Evolutionary conservation across 805 yeast genomes (phyloP).

Genomic region (Metschnikowia shivogae): DNA sequence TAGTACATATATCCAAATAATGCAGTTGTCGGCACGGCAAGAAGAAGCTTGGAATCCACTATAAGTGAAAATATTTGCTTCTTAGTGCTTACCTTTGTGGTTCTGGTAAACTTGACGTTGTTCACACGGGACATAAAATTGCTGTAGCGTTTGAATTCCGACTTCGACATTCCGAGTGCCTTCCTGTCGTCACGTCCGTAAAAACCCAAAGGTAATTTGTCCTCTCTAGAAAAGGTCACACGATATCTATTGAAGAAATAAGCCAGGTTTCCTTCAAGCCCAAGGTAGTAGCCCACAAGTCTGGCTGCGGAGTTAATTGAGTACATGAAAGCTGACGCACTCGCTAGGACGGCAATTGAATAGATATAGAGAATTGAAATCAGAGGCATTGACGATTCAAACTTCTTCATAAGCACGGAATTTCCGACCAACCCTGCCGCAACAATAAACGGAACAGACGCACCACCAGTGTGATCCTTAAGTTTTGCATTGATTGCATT

Average conservation of each 20-base stretch:
- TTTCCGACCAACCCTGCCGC: slow-evolving; percentile 35
- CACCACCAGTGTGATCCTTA: slow-evolving; percentile 25
- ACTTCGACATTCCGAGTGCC: slow-evolving; percentile 3
- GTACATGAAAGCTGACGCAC: slow-evolving; percentile 21
- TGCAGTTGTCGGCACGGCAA: slow-evolving; percentile 15
- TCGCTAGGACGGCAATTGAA: slow-evolving; percentile 24
- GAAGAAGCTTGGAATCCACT: slow-evolving; percentile 19
- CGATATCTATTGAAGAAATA: slow-evolving; percentile 34
- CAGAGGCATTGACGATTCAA: slow-evolving; percentile 27
- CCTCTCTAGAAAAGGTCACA: slow-evolving; percentile 36
- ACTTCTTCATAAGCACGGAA: slow-evolving; percentile 32
- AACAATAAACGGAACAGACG: slow-evolving; percentile 43
- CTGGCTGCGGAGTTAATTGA: slow-evolving; percentile 25
- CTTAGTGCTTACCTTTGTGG: slow-evolving; percentile 28
- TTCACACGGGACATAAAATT: slow-evolving; percentile 13
- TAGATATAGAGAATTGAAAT: slow-evolving; percentile 35
- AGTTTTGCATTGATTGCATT: slow-evolving; percentile 4
- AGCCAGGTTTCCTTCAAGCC: slow-evolving; percentile 20
- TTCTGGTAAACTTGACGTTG: slow-evolving; percentile 13
- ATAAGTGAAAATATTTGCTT: slow-evolving; percentile 20
- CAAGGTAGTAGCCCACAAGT: slow-evolving; percentile 21
- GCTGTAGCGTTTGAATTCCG: slow-evolving; percentile 8
- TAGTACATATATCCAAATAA: slow-evolving; percentile 15
- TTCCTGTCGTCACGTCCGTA: slow-evolving; percentile 18
- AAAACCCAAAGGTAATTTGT: slow-evolving; percentile 37